Evolutionary conservation across 2,329 filamentous ascomycete species (phyloP), one percentile per base, ranked within the genome.

Genomic region (Aureobasidium sp.): DNA sequence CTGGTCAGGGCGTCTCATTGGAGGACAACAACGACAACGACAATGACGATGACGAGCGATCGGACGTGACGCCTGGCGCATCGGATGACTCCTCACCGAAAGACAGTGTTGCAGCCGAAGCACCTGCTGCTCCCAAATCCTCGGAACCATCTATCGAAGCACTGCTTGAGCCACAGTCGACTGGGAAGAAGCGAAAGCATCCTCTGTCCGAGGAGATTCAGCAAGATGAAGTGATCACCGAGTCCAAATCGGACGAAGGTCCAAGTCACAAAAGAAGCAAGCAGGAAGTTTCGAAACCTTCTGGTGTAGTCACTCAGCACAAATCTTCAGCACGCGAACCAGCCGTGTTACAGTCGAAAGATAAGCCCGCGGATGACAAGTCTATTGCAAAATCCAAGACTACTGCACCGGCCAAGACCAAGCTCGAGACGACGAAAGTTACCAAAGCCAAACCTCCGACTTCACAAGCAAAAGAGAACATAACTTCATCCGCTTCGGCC

Each of bases 1-100:
- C 70, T 9, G 64, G 67, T 53, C 70, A 74, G 62, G 71, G 71
- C 34, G 70, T 73, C 5, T 64, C 65, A 10, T 64, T 71, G 9
- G 64, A 67, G 17, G 61, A 61, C 3, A 60, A 61, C 5, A 62
- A 57, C 10, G 65, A 71, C 36, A 69, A 66, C 10, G 68, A 70
- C 4, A 61, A 57, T 8, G 65, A 71, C 32, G 69, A 66, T 10
- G 68, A 70, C 5, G 70, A 66, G 43, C 69, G 68, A 10, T 71
- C 72, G 0, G 17, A 29, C 9, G 44, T 20, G 4, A 50, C 56
- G 39, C 9, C 46, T 20, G 44, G 44, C 43, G 27, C 56, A 12
- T 50, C 56, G 1, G 15, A 36, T 8, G 36, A 51, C 12, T 44
- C 57, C 5, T 61, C 57, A 15, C 50, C 62, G 10, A 51, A 57